Percentiles rank a stretch among this genome's conserved stretches.
Evolutionary conservation across 257 asterid genomes (phyloP).

Genomic region (Euphrasia confusa): DNA sequence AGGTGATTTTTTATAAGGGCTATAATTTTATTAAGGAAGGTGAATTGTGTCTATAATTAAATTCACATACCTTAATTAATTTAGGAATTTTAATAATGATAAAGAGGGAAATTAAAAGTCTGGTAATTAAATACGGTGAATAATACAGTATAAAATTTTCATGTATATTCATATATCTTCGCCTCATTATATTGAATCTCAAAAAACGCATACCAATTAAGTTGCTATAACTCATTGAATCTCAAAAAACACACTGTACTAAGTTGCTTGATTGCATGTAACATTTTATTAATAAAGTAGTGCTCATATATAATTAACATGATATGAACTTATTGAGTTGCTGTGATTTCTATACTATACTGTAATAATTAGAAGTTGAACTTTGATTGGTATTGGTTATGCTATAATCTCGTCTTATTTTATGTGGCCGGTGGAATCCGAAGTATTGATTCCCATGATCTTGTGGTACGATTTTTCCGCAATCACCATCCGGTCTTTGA

Average conservation of each 20-base stretch:
- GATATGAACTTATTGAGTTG: not conserved
- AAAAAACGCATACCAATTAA: no score
- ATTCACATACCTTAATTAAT: no score
- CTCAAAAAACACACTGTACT: not conserved
- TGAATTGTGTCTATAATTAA: no score
- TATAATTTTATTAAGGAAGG: no score
- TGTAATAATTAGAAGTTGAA: not conserved
- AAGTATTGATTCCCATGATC: constrained; percentile 45
- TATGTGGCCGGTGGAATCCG: constrained; percentile 29
- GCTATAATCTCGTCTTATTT: constrained; percentile 17
- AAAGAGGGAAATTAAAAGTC: no score
- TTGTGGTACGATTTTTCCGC: constrained; percentile 63
- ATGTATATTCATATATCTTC: no score
- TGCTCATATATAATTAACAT: constrained; percentile 11
- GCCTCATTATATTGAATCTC: no score
- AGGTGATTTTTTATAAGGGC: no score
- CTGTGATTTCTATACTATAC: not conserved
- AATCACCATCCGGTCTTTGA: constrained; percentile 43
- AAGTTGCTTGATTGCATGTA: not conserved
- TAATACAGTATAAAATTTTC: no score
- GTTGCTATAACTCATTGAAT: no score
- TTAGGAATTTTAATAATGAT: no score
- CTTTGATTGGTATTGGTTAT: constrained; percentile 11
- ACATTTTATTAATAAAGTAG: not conserved
- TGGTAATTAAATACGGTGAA: no score